Base-by-base conservation (phyloP, 179 eudicot species). In the Sideroxylon spinosum region DNA sequence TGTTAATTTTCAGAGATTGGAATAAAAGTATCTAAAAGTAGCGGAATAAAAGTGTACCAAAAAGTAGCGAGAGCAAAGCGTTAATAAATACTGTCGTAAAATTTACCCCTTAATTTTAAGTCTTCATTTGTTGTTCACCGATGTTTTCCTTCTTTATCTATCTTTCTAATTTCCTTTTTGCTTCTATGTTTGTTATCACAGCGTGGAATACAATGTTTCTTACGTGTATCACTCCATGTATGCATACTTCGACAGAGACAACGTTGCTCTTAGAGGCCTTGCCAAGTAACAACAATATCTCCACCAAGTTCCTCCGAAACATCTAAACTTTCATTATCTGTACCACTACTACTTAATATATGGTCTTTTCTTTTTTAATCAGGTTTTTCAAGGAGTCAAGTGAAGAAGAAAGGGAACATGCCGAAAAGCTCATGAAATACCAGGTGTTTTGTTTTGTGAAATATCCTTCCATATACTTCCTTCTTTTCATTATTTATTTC, bases 231-330 rank as follows among this genome's bases (percentile, higher is more conserved):
- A 94, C 48, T 81, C 96, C 10, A 71, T 94, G 89, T 94, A 71
- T 79, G 98, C 97, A 0, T 94, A 94, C 87, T 94, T 94, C 67
- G 97, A 92, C 83, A 81, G 98, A 53, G 98, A 92, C 86, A 92
- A 94, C 62, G 88, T 94, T 71, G 98, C 98, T 56, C 94, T 94
- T 32, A 88, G 84, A 67, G 98, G 98, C 74, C 83, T 92, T 57
- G 98, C 97, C 20, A 94, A 94, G 98, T 93, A 88, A 84, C 6
- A 11, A 37, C 32, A 25, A 22, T 1, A 59, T 49, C 32, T 20
- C 73, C 17, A 20, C 12, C 10, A 32, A 56, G 57, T 19, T 16
- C 25, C 55, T 44, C 37, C 48, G 7, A 9, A 3, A 10, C 0
- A 7, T 48, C n/a, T 14, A 22, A 62, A 69, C 46, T 25, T 46